phyloP scores from a whole-genome alignment of 495 filamentous ascomycete genomes.

The Hyaloscypha finlandica region DNA sequence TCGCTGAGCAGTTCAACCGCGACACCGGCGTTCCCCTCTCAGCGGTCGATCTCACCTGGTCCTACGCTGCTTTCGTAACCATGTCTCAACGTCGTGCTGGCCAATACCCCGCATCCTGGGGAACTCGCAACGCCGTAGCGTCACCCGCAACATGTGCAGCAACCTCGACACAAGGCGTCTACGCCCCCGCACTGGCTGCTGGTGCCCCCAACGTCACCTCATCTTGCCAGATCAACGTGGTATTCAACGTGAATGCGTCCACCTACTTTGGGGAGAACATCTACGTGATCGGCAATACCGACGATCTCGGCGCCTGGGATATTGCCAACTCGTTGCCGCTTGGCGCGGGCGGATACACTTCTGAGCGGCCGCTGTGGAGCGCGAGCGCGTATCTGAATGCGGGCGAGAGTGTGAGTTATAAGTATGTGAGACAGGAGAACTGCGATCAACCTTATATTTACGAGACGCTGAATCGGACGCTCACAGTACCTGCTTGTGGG shows the following conservation, averaged over 20 bases:
- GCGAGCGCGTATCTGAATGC: constrained; percentile 32
- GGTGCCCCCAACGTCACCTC: constrained; percentile 40
- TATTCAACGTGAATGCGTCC: constrained; percentile 45
- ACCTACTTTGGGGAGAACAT: constrained; percentile 54
- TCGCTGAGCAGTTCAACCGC: constrained; percentile 60
- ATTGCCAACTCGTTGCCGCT: constrained; percentile 29
- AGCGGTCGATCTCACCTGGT: constrained; percentile 55
- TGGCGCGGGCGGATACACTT: constrained; percentile 30
- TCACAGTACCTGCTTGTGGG: constrained; percentile 40
- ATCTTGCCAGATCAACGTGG: constrained; percentile 40
- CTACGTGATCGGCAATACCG: constrained; percentile 40
- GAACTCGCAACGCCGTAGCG: constrained; percentile 22
- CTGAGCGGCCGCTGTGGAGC: constrained; percentile 39
- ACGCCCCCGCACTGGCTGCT: constrained; percentile 40
- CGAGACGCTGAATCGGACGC: constrained; percentile 38
- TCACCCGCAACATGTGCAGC: constrained; percentile 30
- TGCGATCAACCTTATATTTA: constrained; percentile 42
- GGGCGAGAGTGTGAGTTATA: constrained; percentile 37
- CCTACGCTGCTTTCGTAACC: constrained; percentile 51
- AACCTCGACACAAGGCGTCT: constrained; percentile 45
- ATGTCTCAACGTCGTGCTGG: constrained; percentile 32
- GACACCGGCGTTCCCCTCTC: constrained; percentile 48
- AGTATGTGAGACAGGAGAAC: constrained; percentile 43
- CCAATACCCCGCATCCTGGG: constrained; percentile 36
- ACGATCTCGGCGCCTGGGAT: constrained; percentile 36